Conservation (phyloP, 2,329 filamentous ascomycete species). For the Aschersonia sp. region DNA sequence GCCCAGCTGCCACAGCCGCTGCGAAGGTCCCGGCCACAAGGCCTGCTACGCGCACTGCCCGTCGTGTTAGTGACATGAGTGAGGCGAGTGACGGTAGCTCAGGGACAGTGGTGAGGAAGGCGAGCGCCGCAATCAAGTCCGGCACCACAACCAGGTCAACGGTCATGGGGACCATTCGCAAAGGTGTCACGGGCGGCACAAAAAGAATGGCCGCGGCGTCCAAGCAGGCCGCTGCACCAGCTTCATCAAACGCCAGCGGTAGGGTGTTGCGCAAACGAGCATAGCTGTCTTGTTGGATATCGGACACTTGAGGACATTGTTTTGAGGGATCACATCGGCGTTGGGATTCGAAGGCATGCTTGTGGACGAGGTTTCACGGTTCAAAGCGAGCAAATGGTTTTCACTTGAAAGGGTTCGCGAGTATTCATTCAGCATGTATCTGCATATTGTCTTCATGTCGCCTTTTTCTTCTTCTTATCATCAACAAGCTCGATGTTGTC, state of each 20-base stretch:
- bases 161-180: conserved; percentile 38
- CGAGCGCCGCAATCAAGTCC: conserved; percentile 18
- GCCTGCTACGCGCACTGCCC: conserved; percentile 30
- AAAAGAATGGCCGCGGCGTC: conserved; percentile 30
- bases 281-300: conserved; percentile 7
- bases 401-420: not conserved
- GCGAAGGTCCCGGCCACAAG: conserved; percentile 7
- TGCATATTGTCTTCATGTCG: conserved; percentile 2
- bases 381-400: not conserved
- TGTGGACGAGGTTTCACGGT: not conserved
- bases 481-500: conserved; percentile 92
- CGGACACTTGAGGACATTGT: too few relatives aligned
- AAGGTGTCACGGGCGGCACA: conserved; percentile 31
- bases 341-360: not conserved
- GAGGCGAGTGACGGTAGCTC: conserved; percentile 50
- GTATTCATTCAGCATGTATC: not conserved
- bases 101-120: conserved; percentile 48
- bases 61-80: conserved; percentile 43
- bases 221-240: conserved; percentile 22
- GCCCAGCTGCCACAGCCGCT: conserved; percentile 8
- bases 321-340: too few relatives aligned
- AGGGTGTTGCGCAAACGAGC: conserved; percentile 41
- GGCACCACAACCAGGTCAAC: conserved; percentile 29
- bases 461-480: conserved; percentile 77
- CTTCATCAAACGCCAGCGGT: conserved; percentile 29